Conservation (phyloP, 495 filamentous ascomycete genomes). For the Recurvomyces mirabilis region DNA sequence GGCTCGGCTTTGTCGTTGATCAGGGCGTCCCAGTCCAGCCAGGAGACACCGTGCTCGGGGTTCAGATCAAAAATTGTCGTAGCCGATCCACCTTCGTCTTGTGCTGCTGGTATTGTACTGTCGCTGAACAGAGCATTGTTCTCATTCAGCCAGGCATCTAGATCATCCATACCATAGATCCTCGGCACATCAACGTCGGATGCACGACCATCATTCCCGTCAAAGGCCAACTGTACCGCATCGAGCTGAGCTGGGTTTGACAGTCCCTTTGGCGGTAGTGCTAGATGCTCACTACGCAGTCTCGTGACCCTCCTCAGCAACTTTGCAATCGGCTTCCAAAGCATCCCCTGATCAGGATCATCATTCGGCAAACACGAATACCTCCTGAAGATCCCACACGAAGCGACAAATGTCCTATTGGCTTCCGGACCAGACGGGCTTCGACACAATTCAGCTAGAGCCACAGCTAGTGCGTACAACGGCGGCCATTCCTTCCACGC, state of each 20-base stretch:
- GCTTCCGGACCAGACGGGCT: not conserved
- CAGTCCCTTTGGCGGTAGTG: too few species aligned
- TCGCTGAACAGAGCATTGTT: too few species aligned
- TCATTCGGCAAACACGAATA: not conserved
- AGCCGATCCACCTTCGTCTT: not conserved
- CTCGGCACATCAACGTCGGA: not conserved
- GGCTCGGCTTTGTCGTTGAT: too few species aligned
- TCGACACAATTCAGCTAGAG: constrained; percentile 2
- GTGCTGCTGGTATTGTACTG: not conserved
- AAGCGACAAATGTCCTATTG: not conserved
- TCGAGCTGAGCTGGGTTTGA: not conserved
- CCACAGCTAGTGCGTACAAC: constrained; percentile 6
- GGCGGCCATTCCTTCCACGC: constrained; percentile 3
- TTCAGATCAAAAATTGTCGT: not conserved
- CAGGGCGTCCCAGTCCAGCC: not conserved
- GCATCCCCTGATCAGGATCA: not conserved
- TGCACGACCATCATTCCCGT: not conserved
- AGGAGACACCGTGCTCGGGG: not conserved
- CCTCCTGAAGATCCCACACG: not conserved
- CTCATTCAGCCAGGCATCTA: not conserved
- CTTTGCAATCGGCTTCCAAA: constrained; percentile 8
- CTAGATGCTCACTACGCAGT: not conserved
- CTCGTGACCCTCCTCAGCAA: not conserved
- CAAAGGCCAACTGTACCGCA: not conserved
- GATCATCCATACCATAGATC: not conserved